These are phyloP conservation scores for Metschnikowia colocasiae DNA, from an alignment of 805 yeast species.

Conservation along the genomic window DNA sequence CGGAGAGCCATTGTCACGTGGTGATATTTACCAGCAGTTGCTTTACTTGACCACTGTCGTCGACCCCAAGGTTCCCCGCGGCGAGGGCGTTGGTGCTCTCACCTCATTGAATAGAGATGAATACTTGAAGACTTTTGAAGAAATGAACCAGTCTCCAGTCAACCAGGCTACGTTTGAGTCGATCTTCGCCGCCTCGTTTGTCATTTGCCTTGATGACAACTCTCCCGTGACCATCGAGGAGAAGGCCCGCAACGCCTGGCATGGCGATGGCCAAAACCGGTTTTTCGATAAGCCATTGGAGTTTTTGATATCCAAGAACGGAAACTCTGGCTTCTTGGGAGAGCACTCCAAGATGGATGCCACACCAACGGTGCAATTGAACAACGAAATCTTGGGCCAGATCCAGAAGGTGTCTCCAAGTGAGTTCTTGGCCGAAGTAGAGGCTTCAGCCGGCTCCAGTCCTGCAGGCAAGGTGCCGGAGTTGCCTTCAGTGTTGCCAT, in stretches of 20 bases:
- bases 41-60: constrained; percentile 46
- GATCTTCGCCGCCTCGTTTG: constrained; percentile 75
- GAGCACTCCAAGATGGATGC: constrained; percentile 99
- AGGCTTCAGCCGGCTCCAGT: constrained; percentile 11
- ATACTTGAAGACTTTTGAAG: constrained; percentile 61
- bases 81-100: constrained; percentile 68
- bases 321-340: constrained; percentile 87
- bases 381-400: constrained; percentile 65
- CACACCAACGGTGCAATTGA: constrained; percentile 86
- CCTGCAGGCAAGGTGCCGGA: constrained; percentile 15
- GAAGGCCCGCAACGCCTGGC: constrained; percentile 85
- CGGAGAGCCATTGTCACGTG: constrained; percentile 44
- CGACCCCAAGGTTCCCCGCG: constrained; percentile 32
- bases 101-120: constrained; percentile 83
- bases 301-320: constrained; percentile 76
- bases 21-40: constrained; percentile 56
- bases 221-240: constrained; percentile 76
- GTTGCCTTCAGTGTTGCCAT: constrained; percentile 35
- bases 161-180: constrained; percentile 60
- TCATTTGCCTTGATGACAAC: constrained; percentile 72
- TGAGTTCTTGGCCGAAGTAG: constrained; percentile 27
- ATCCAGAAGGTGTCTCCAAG: constrained; percentile 46
- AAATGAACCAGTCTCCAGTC: constrained; percentile 54
- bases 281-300: constrained; percentile 90
- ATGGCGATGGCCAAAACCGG: constrained; percentile 90